Evolutionary conservation across 1,284 basidiomycete species (phyloP), one percentile per base, ranked within the genome.

Genomic region (Ustilago esculenta): DNA sequence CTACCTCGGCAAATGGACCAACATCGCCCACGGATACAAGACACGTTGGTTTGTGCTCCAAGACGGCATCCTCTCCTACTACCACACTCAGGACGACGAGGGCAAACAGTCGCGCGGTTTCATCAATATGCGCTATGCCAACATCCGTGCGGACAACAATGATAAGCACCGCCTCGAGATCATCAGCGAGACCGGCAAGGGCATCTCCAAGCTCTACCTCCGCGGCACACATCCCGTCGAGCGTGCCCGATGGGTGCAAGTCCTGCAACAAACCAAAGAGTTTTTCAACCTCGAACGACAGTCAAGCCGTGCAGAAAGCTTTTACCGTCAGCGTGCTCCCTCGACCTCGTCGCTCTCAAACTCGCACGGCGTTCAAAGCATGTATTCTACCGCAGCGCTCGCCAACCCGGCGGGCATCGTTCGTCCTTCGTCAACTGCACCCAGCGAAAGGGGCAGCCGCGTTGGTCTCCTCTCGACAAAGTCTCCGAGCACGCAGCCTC

Each of bases 31-130:
- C 72, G 94, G 95, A 0, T 97, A 94, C 83, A 90, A 90, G 73
- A 91, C 91, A 0, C 86, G 95, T 0, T 98, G 94, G 93, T 96
- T 98, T 77, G 93, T 97, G 0, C 86, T 98, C 33, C 89, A 91
- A 73, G 88, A 91, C 61, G 95, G 93, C 5, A 85, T 90, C 29
- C 83, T 95, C 11, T 76, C 73, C 14, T 58, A 95, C 80, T 95
- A 93, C 80, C 90, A 91, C 30, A 90, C 90, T 75, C 92, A 94
- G 75, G 92, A 94, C 67, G 95, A 98, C 76, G 94, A 98, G 83
- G 87, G 88, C 10, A 85, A 94, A 30, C 89, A 92, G 1, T 90
- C 89, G 44, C 87, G 95, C 27, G 94, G 94, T 1, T 90, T 92
- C 0, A 92, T 97, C 63, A 88, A 90, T 2, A 90, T 97, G 88